Conservation (phyloP, 2,329 filamentous ascomycete species). For the Fusarium phyllophilum region DNA sequence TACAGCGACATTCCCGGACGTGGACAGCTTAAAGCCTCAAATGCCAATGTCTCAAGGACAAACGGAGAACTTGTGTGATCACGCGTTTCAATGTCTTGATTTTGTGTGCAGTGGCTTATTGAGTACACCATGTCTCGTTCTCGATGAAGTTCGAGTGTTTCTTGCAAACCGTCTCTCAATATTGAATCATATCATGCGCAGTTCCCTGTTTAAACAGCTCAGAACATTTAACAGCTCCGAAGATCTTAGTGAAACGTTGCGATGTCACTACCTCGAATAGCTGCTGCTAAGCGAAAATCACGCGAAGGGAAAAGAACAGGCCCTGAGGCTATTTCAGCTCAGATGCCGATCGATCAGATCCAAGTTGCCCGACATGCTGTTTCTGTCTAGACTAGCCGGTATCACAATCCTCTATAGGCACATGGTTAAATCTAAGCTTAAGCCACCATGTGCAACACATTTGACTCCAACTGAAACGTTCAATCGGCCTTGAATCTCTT, state of each 20-base stretch:
- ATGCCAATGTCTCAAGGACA: conserved; percentile 3
- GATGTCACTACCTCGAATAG: not conserved
- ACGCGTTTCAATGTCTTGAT: not conserved
- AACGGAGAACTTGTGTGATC: not conserved
- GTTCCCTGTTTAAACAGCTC: not conserved
- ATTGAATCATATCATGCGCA: not conserved
- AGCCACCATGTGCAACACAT: not conserved
- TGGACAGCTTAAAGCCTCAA: not conserved
- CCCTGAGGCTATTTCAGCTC: not conserved
- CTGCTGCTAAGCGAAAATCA: not conserved
- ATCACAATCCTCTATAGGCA: not conserved
- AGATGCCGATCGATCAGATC: not conserved
- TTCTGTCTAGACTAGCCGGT: not conserved
- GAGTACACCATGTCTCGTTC: not conserved
- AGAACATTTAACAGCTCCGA: accelerated
- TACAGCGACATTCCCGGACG: not conserved
- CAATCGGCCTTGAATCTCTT: not conserved
- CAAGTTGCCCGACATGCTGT: not conserved
- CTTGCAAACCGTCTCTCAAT: not conserved
- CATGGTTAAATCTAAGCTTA: not conserved
- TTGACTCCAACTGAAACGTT: not conserved
- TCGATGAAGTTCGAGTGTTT: not conserved
- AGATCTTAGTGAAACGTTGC: accelerated
- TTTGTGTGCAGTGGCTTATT: not conserved
- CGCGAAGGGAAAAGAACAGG: accelerated